A percentile compares a stretch with the other conserved stretches of the same genome.
Conservation (phyloP, 78 protist species). For the Chrysochromulina parva region DNA sequence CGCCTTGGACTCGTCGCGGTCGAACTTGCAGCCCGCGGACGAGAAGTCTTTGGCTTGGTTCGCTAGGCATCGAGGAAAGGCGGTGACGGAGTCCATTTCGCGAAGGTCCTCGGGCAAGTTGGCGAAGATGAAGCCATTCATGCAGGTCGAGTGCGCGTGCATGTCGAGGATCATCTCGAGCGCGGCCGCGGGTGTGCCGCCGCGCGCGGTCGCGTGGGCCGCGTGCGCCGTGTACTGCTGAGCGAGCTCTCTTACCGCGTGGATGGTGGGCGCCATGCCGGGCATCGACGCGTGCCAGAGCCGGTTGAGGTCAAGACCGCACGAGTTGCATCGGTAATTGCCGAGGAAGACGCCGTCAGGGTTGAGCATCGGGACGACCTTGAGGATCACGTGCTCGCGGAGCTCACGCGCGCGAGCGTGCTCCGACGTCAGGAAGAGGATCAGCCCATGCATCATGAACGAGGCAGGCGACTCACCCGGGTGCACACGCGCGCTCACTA, state of each 20-base stretch:
- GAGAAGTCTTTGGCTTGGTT: background rate
- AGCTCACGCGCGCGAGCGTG: constrained; percentile 23
- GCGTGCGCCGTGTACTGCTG: background rate
- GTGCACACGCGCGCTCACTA: constrained; percentile 57
- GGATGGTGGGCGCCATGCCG: background rate
- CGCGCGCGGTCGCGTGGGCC: background rate
- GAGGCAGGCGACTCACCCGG: constrained; percentile 75
- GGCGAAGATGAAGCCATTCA: background rate
- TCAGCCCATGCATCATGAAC: constrained; percentile 51
- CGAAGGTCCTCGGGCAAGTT: background rate
- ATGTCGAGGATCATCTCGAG: background rate
- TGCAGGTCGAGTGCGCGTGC: constrained; percentile 34
- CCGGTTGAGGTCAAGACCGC: constrained; percentile 60
- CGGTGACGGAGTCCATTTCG: background rate
- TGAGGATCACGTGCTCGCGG: background rate
- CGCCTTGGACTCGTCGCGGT: constrained; percentile 36
- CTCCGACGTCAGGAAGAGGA: constrained; percentile 11
- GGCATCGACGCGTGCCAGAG: background rate
- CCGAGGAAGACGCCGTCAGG: constrained; percentile 76
- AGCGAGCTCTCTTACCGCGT: background rate
- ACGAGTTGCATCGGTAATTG: constrained; percentile 51
- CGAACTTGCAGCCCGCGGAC: background rate
- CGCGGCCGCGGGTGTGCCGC: background rate
- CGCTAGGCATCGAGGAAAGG: background rate
- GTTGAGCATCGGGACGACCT: constrained; percentile 73